Percentiles rank a stretch among this genome's conserved stretches.
Evolutionary conservation across 176 grass and related monocot genomes (phyloP).

Genomic region (Microstegium vimineum): DNA sequence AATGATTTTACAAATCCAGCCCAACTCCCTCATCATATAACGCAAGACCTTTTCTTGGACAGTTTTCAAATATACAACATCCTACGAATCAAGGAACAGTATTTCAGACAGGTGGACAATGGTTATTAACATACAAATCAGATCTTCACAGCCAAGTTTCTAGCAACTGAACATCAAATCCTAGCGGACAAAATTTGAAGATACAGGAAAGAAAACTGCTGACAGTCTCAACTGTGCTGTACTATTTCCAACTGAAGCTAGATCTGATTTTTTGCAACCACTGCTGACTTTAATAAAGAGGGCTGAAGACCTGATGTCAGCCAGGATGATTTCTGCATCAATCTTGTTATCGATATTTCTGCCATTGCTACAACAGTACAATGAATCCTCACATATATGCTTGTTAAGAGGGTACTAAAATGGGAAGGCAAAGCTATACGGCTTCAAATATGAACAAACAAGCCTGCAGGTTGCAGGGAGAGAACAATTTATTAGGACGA

Average conservation of each 20-base stretch:
- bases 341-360: background rate
- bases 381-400: constrained; percentile 4
- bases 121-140: background rate
- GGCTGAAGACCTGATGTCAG: background rate
- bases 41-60: background rate
- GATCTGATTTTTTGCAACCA: background rate
- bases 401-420: constrained; percentile 2
- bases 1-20: background rate
- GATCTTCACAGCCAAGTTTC: background rate
- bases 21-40: background rate
- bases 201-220: background rate
- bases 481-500: constrained; percentile 7
- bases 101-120: background rate
- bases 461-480: constrained; percentile 1
- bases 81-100: background rate
- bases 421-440: background rate
- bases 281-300: background rate
- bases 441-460: constrained; percentile 32
- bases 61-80: background rate
- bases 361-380: background rate
- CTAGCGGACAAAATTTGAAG: constrained; percentile 11
- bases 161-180: background rate
- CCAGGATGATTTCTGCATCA: constrained; percentile 16
- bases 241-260: constrained; percentile 17
- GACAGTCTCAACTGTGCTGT: background rate